Percentiles rank a stretch among this genome's conserved stretches.
Evolutionary conservation across 139 green algal species (phyloP).

Genomic region (Tetraselmis striata): DNA sequence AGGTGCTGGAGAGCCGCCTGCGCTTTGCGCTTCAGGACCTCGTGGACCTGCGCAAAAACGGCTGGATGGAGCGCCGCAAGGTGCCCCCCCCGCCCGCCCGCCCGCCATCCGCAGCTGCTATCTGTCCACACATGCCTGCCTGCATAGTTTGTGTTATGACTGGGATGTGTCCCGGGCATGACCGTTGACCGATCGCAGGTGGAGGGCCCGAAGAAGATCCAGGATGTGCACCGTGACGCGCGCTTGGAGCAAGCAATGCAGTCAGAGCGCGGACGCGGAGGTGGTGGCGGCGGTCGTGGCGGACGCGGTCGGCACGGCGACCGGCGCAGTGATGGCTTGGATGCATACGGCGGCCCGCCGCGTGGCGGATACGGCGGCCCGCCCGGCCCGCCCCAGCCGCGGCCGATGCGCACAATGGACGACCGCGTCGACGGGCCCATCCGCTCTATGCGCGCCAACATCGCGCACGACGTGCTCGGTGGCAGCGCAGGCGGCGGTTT

Average conservation of each 20-base stretch:
- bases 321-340: not conserved
- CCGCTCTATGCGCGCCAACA: constrained; percentile 24
- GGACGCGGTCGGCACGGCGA: not conserved
- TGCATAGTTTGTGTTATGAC: too few species aligned
- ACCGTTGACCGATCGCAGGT: not conserved
- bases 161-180: too few species aligned
- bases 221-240: constrained; percentile 59
- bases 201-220: constrained; percentile 88
- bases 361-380: constrained; percentile 7
- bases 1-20: constrained; percentile 65
- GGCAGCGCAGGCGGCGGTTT: constrained; percentile 14
- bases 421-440: constrained; percentile 37
- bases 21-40: constrained; percentile 72
- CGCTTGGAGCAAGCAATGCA: constrained; percentile 19
- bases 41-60: constrained; percentile 22
- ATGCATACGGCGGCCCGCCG: not conserved
- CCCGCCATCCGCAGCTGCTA: too few species aligned
- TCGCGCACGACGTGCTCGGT: constrained; percentile 20
- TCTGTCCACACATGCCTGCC: too few species aligned
- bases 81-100: too few species aligned
- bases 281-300: constrained; percentile 6
- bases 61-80: constrained; percentile 69
- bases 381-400: not conserved
- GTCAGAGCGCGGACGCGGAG: constrained; percentile 12
- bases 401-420: not conserved